Percentiles rank a stretch among this genome's conserved stretches.
These are phyloP conservation scores for Oryza meyeriana DNA, from an alignment of 176 grass and related monocot species.

Conservation along the genomic window DNA sequence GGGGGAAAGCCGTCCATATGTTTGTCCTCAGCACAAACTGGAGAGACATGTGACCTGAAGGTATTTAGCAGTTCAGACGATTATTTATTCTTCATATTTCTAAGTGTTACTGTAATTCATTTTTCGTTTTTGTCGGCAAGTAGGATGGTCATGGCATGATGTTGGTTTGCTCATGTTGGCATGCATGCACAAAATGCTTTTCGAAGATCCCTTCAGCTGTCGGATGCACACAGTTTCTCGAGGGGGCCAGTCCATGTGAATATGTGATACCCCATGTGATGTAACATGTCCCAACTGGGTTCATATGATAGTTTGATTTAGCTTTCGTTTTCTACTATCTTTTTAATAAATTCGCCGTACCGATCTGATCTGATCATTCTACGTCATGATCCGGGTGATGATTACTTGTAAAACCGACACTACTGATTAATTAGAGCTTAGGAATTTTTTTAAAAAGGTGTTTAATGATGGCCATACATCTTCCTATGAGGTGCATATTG, in stretches of 20 bases:
- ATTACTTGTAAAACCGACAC: slow-evolving; percentile 15
- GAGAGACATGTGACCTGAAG: neutral
- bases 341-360: slow-evolving; percentile 17
- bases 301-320: neutral
- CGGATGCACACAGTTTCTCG: neutral
- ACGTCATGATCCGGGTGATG: slow-evolving; percentile 16
- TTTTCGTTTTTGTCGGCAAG: neutral
- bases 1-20: neutral
- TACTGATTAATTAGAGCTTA: neutral
- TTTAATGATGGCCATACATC: neutral
- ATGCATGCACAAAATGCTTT: neutral
- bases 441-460: neutral
- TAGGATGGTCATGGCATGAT: neutral
- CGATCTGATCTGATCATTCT: neutral
- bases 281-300: slow-evolving; percentile 32
- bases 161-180: slow-evolving; percentile 33
- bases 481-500: neutral
- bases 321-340: slow-evolving; percentile 17
- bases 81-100: neutral
- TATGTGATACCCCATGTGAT: slow-evolving; percentile 34
- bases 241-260: slow-evolving; percentile 12
- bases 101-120: neutral
- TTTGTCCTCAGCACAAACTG: neutral
- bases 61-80: neutral
- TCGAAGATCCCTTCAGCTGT: slow-evolving; percentile 29